Evolutionary conservation across 495 filamentous ascomycete species (phyloP).

Genomic region (Penicillium samsonianum): DNA sequence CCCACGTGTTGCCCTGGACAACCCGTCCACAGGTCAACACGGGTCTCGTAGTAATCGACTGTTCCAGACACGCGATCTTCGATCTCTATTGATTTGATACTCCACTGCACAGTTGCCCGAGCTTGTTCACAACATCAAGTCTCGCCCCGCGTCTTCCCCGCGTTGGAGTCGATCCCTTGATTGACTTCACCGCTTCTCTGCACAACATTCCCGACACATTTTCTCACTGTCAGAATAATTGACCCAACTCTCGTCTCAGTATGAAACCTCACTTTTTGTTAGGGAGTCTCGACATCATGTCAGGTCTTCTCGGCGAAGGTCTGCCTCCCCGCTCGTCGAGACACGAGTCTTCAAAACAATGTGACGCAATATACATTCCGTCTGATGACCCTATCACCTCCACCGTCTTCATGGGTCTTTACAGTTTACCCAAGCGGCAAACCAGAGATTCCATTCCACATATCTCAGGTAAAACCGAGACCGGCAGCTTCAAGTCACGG

Average conservation of each 20-base stretch:
- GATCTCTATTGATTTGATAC: constrained; percentile 2
- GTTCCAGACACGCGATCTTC: constrained; percentile 4
- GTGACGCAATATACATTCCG: constrained; percentile 45
- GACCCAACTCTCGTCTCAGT: not conserved
- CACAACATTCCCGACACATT: constrained; percentile 8
- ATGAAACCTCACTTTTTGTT: not conserved
- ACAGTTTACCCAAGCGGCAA: constrained; percentile 36
- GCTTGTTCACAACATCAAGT: not conserved
- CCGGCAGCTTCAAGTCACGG: constrained; percentile 29
- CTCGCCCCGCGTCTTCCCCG: constrained; percentile 4
- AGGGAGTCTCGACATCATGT: constrained; percentile 23
- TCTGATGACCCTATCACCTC: constrained; percentile 43
- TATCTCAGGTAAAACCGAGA: constrained; percentile 20
- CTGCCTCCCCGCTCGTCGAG: constrained; percentile 35
- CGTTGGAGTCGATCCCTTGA: constrained; percentile 10
- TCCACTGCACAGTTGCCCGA: not conserved
- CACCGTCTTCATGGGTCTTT: constrained; percentile 46
- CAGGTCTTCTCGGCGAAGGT: constrained; percentile 28
- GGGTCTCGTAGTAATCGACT: not conserved
- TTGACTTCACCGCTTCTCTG: constrained; percentile 14
- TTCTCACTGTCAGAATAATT: not conserved
- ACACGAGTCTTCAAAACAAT: constrained; percentile 25
- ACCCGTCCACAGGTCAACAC: constrained; percentile 21
- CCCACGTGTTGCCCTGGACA: constrained; percentile 25
- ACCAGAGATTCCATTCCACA: not conserved